phyloP scores from a whole-genome alignment of 2,329 filamentous ascomycete genomes.

The Albophoma yamanashiensis region DNA sequence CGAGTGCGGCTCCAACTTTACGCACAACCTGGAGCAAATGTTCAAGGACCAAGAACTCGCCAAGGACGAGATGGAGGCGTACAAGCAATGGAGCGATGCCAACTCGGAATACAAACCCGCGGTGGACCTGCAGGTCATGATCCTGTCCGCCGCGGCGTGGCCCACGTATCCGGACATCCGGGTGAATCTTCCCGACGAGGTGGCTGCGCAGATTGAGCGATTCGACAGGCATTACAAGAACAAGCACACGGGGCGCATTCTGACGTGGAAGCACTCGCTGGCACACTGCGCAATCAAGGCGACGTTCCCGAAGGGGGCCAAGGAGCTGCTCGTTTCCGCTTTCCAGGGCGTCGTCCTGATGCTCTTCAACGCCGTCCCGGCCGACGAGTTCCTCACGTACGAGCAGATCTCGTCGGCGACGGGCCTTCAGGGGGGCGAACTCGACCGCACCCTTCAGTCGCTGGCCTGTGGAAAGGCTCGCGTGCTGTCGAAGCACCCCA shows the following conservation, averaged over 20 bases:
- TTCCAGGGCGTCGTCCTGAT: conserved; percentile 88
- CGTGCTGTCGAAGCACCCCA: conserved; percentile 76
- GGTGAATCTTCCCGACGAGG: conserved; percentile 64
- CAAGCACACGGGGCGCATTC: conserved; percentile 79
- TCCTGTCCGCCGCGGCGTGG: conserved; percentile 89
- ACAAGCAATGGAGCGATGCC: conserved; percentile 57
- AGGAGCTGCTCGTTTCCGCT: conserved; percentile 82
- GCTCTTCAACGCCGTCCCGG: conserved; percentile 65
- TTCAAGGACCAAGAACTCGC: conserved; percentile 96
- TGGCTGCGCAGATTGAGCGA: conserved; percentile 64
- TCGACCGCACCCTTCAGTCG: conserved; percentile 86
- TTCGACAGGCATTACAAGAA: conserved; percentile 81
- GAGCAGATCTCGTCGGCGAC: conserved; percentile 64
- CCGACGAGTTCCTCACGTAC: conserved; percentile 59
- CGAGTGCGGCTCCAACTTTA: conserved; percentile 90
- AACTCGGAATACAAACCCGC: conserved; percentile 34
- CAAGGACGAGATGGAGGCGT: conserved; percentile 85
- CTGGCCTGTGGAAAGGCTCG: conserved; percentile 84
- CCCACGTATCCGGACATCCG: conserved; percentile 71
- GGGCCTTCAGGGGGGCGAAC: conserved; percentile 63
- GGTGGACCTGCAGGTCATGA: conserved; percentile 66
- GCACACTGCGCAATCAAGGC: conserved; percentile 82
- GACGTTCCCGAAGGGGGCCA: conserved; percentile 65
- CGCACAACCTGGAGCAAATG: conserved; percentile 97
- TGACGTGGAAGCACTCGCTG: conserved; percentile 90